Evolutionary conservation across 2,329 filamentous ascomycete genomes (phyloP).

Genomic region (Pleurostoma richardsiae): DNA sequence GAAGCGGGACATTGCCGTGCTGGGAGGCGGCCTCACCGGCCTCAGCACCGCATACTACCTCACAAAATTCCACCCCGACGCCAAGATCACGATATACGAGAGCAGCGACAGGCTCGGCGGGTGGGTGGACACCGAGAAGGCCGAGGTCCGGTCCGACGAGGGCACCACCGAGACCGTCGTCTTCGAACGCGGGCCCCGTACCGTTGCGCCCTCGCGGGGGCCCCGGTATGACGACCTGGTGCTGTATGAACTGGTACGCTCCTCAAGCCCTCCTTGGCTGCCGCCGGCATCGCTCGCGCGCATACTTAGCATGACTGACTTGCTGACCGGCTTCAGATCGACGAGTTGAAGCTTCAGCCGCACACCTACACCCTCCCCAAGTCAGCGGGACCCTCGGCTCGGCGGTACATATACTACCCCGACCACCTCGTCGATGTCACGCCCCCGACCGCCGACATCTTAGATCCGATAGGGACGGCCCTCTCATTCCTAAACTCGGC

Average conservation of each 20-base stretch:
- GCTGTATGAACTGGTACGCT: conserved; percentile 64
- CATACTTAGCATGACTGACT: too few species aligned
- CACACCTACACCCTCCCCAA: conserved; percentile 3
- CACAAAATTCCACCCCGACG: conserved; percentile 56
- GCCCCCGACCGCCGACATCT: not conserved
- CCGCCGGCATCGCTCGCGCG: not conserved
- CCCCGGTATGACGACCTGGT: conserved; percentile 56
- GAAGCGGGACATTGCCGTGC: conserved; percentile 41
- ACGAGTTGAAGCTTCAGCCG: conserved; percentile 5
- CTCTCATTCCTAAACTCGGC: conserved; percentile 22
- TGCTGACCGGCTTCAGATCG: conserved; percentile 9
- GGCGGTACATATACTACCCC: conserved; percentile 82
- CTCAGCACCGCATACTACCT: conserved; percentile 76
- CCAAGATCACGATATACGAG: conserved; percentile 80
- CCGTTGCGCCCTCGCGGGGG: conserved; percentile 50
- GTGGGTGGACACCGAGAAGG: conserved; percentile 69
- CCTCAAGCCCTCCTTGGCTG: conserved; percentile 13
- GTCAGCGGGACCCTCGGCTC: conserved; percentile 36
- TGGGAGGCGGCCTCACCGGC: conserved; percentile 81
- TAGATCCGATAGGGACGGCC: conserved; percentile 16
- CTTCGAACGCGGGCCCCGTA: conserved; percentile 82
- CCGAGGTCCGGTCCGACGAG: conserved; percentile 46
- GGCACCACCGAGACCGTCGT: conserved; percentile 54
- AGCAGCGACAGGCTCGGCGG: conserved; percentile 66
- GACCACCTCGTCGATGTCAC: conserved; percentile 66